Percentiles rank a stretch among this genome's conserved stretches.
These are phyloP conservation scores for Jatropha multifida DNA, from an alignment of 441 rosid species.

Conservation along the genomic window DNA sequence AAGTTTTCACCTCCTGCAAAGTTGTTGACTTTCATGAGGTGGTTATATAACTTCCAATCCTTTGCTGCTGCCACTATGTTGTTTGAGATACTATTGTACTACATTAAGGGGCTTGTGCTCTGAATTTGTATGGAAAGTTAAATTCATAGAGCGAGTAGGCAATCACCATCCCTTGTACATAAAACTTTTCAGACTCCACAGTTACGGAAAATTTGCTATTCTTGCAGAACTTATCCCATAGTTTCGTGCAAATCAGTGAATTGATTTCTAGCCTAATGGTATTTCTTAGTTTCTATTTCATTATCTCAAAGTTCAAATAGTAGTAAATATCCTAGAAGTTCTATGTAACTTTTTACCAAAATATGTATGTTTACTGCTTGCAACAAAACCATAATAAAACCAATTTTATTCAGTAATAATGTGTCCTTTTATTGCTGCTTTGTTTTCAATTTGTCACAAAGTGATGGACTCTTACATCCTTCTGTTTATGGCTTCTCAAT, in stretches of 20 bases:
- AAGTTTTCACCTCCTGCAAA: constrained; percentile 21
- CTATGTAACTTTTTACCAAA: neutral
- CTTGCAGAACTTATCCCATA: neutral
- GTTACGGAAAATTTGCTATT: constrained; percentile 9
- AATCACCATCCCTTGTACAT: constrained; percentile 24
- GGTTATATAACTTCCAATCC: constrained; percentile 26
- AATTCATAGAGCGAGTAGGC: constrained; percentile 27
- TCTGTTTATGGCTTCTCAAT: neutral
- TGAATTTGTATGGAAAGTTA: constrained; percentile 22
- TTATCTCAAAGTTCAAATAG: neutral
- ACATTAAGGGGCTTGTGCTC: constrained; percentile 14
- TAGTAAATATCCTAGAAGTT: neutral
- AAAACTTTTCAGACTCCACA: constrained; percentile 28
- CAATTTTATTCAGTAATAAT: neutral
- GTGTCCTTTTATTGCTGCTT: neutral
- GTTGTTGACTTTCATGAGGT: constrained; percentile 20
- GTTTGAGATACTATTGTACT: constrained; percentile 28
- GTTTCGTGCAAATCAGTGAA: neutral
- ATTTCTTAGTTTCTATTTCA: neutral
- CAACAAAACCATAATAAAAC: too few relatives aligned
- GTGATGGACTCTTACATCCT: neutral
- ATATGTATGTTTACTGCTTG: too few relatives aligned
- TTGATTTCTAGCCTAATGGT: neutral
- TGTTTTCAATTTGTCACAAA: neutral
- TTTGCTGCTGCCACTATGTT: constrained; percentile 20